phyloP scores from a whole-genome alignment of 2,329 filamentous ascomycete genomes.

The Talaromyces islandicus region DNA sequence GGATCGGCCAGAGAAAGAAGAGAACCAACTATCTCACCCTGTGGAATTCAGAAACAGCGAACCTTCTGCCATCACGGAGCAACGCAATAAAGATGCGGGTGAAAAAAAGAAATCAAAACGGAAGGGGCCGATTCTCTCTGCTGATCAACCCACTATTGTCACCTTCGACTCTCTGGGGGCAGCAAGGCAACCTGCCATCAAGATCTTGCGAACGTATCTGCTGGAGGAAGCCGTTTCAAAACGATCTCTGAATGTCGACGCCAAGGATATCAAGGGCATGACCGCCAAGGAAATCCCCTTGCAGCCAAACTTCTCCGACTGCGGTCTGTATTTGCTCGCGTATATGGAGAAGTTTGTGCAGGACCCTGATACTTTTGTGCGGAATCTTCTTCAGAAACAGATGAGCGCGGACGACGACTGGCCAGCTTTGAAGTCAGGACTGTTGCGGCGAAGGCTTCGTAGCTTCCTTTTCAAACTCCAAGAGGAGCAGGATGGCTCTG shows the following conservation, averaged over 20 bases:
- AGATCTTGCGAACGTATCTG: conserved; percentile 69
- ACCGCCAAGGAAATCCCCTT: conserved; percentile 69
- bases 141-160: conserved; percentile 64
- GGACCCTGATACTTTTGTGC: conserved; percentile 64
- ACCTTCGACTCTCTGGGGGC: conserved; percentile 79
- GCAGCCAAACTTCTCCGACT: conserved; percentile 83
- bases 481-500: conserved; percentile 45
- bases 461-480: conserved; percentile 60
- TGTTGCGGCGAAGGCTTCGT: conserved; percentile 62
- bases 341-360: conserved; percentile 79
- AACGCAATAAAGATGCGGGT: conserved; percentile 7
- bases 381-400: conserved; percentile 59
- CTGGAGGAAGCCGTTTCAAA: conserved; percentile 64
- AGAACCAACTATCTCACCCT: conserved; percentile 16
- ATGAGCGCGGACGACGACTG: conserved; percentile 53
- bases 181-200: conserved; percentile 58
- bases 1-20: conserved; percentile 27
- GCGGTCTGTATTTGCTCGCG: conserved; percentile 77
- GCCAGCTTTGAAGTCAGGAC: conserved; percentile 47
- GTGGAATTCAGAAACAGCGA: conserved; percentile 13
- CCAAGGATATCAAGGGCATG: conserved; percentile 51
- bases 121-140: conserved; percentile 31
- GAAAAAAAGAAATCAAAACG: conserved; percentile 24
- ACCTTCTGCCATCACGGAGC: conserved; percentile 8
- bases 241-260: conserved; percentile 42